Conservation (phyloP, 345 rosid genomes). For the Dipteronia sinensis region DNA sequence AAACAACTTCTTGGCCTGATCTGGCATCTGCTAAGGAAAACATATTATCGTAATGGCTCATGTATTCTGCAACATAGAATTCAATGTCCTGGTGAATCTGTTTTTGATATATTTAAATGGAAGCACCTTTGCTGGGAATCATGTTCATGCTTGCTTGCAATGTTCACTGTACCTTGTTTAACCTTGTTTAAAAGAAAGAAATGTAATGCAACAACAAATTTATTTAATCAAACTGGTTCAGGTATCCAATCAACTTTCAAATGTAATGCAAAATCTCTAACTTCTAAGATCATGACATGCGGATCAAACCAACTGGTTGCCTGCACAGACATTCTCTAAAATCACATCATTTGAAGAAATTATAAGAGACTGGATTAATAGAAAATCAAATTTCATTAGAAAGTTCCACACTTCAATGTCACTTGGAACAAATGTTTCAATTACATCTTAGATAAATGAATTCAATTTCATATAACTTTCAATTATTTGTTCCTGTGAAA, state of each 20-base stretch:
- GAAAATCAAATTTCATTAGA: background rate
- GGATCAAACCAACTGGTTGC: background rate
- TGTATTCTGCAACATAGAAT: too few species aligned
- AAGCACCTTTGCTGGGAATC: background rate
- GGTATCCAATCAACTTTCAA: too few species aligned
- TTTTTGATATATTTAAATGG: background rate
- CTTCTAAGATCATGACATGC: conserved; percentile 1
- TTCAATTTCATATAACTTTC: conserved; percentile 47
- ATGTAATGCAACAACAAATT: background rate
- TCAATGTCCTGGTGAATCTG: background rate
- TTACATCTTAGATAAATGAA: conserved; percentile 19
- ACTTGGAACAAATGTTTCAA: conserved; percentile 4
- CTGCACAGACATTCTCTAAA: background rate
- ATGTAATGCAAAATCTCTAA: background rate
- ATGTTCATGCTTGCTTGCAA: background rate
- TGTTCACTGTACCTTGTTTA: background rate
- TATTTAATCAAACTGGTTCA: background rate
- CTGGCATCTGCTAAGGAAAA: background rate
- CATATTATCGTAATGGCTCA: background rate
- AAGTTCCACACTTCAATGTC: background rate
- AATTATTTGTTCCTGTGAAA: conserved; percentile 58
- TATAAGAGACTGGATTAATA: background rate
- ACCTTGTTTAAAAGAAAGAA: too few species aligned
- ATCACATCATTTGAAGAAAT: background rate
- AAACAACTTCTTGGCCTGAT: background rate